Evolutionary conservation across 495 filamentous ascomycete species (phyloP), one percentile per base, ranked within the genome.

Genomic region (Tuber microsphaerosporum): DNA sequence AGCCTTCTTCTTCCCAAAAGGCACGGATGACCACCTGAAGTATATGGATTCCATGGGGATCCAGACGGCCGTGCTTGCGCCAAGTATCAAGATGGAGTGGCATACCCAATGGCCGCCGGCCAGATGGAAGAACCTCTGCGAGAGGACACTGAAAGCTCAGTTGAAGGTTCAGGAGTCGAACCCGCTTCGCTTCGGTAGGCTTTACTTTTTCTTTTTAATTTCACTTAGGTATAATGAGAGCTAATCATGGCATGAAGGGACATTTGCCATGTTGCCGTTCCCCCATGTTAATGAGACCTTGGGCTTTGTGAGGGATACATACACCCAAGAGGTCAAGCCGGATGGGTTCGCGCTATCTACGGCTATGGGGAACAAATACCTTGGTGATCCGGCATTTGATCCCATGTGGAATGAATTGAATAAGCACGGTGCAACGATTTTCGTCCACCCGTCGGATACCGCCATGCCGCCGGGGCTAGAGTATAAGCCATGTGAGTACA

Each of bases 41-140:
- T 65, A 65, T 34, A 65, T 65, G 56, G 56, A 65, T 65, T 65
- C 56, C 4, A 65, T 65, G 56, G 56, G 56, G 16, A 65, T 65
- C 26, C 56, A 65, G 31, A 65, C 56, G 12, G 56, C 56, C 12
- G 31, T 65, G 2, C 26, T 65, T 19, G 26, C 56, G 5, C 56
- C 56, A 17, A 65, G 56, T 65, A 65, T 65, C 56, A 65, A 65
- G 56, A 31, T 34, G 56, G 56, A 65, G 34, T 65, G 56, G 56
- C 56, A 65, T 65, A 65, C 56, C 56, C 26, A 65, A 65, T 65
- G 56, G 56, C 56, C 56, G 2, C 56, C 56, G 26, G 56, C 56
- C 26, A 65, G 31, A 34, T 65, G 56, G 56, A 65, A 19, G 56
- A 65, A 65, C 31, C 56, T 65, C 26, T 65, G 56, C 26, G 56